Conservation (phyloP, 768 basidiomycete genomes). For the Calvatia gigantea region DNA sequence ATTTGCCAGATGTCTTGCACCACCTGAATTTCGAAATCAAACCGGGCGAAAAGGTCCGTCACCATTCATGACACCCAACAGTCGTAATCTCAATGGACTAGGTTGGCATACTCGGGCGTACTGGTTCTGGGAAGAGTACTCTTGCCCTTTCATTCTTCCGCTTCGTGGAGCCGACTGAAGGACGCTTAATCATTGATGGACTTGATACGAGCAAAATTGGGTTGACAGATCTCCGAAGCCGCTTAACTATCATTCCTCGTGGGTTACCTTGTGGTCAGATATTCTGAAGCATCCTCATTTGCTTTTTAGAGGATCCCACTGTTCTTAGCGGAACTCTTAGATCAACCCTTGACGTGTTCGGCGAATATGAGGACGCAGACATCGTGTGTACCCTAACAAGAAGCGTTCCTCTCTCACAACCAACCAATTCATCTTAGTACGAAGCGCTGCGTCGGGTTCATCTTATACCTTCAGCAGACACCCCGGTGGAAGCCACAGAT, state of each 20-base stretch:
- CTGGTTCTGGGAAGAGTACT: constrained; percentile 78
- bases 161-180: constrained; percentile 81
- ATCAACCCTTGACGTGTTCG: constrained; percentile 80
- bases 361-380: constrained; percentile 80
- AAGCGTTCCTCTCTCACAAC: background rate
- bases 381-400: constrained; percentile 48
- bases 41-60: constrained; percentile 70
- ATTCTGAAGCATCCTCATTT: background rate
- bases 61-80: background rate
- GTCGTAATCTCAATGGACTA: constrained; percentile 19
- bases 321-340: constrained; percentile 82
- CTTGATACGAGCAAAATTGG: constrained; percentile 78
- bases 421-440: constrained; percentile 40
- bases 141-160: constrained; percentile 81
- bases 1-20: constrained; percentile 84
- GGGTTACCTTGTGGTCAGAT: constrained; percentile 16
- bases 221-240: constrained; percentile 73
- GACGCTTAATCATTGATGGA: constrained; percentile 73
- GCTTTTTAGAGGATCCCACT: constrained; percentile 76
- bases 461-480: constrained; percentile 60
- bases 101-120: constrained; percentile 71
- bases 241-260: constrained; percentile 61
- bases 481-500: constrained; percentile 39
- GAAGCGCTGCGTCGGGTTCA: constrained; percentile 84
- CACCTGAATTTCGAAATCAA: constrained; percentile 67